Conservation (phyloP, 163 green algal genomes). For the Scenedesmus sp. region DNA sequence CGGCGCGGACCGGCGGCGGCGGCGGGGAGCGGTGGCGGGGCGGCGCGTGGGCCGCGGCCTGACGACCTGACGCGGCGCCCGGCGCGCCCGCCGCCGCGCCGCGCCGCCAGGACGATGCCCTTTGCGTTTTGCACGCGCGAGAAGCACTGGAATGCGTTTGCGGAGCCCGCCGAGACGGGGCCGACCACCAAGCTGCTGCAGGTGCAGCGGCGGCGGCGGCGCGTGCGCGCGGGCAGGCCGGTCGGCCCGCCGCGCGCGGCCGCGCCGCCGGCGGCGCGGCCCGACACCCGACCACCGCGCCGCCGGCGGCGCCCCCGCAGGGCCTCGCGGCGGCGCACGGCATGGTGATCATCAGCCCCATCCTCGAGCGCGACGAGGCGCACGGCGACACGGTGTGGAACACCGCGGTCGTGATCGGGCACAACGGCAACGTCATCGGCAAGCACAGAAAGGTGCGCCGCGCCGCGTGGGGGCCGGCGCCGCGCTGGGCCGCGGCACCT, state of each 20-base stretch:
- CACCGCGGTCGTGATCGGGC: slow-evolving; percentile 95
- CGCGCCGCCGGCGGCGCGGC: too few species aligned
- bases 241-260: too few species aligned
- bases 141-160: slow-evolving; percentile 94
- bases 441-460: slow-evolving; percentile 90
- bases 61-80: too few species aligned
- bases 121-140: slow-evolving; percentile 98
- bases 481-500: too few species aligned
- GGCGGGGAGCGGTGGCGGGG: background rate
- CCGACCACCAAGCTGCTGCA: slow-evolving; percentile 60
- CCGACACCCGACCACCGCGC: too few species aligned
- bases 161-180: slow-evolving; percentile 75
- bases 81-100: too few species aligned
- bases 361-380: slow-evolving; percentile 89
- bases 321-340: slow-evolving; percentile 70
- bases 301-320: too few species aligned
- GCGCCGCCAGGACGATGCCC: slow-evolving; percentile 76
- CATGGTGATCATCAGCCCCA: slow-evolving; percentile 95
- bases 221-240: too few species aligned
- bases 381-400: slow-evolving; percentile 96
- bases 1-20: too few species aligned
- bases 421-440: slow-evolving; percentile 91
- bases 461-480: background rate
- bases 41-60: background rate
- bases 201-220: slow-evolving; percentile 13